A percentile compares a stretch with the other conserved stretches of the same genome.
Conservation (phyloP, 225 moss, liverwort and hornwort species). For the Polytrichum formosum region DNA sequence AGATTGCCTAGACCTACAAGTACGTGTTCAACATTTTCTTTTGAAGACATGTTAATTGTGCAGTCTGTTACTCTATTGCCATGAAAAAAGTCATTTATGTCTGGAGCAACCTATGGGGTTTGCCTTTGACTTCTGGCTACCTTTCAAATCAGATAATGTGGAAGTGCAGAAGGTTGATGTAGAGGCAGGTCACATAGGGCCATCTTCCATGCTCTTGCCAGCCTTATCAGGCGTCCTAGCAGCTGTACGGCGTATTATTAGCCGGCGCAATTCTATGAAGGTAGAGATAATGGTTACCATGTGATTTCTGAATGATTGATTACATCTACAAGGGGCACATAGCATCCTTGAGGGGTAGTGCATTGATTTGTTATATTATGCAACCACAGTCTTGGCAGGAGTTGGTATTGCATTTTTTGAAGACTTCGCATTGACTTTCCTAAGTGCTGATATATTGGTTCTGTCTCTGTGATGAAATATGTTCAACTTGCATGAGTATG, state of each 20-base stretch:
- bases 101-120: slow-evolving; percentile 9
- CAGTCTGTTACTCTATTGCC: too few relatives aligned
- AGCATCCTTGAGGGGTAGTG: not conserved
- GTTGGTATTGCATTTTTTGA: too few relatives aligned
- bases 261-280: slow-evolving; percentile 79
- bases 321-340: not conserved
- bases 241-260: slow-evolving; percentile 89
- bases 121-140: slow-evolving; percentile 71
- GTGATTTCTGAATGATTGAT: not conserved
- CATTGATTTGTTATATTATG: too few relatives aligned
- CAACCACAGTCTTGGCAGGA: too few relatives aligned
- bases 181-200: slow-evolving; percentile 79
- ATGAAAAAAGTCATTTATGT: not conserved
- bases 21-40: too few relatives aligned
- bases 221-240: slow-evolving; percentile 82
- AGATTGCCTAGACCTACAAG: too few relatives aligned
- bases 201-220: slow-evolving; percentile 80
- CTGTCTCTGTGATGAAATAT: too few relatives aligned
- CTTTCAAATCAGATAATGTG: slow-evolving; percentile 52
- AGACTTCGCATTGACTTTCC: too few relatives aligned
- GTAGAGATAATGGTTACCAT: slow-evolving; percentile 21
- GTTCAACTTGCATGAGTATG: too few relatives aligned
- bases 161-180: slow-evolving; percentile 45
- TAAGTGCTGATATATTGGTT: too few relatives aligned
- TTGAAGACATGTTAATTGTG: too few relatives aligned